These are phyloP conservation scores for Melanogaster broomeanus DNA, from an alignment of 768 basidiomycete genomes.

Conservation along the genomic window DNA sequence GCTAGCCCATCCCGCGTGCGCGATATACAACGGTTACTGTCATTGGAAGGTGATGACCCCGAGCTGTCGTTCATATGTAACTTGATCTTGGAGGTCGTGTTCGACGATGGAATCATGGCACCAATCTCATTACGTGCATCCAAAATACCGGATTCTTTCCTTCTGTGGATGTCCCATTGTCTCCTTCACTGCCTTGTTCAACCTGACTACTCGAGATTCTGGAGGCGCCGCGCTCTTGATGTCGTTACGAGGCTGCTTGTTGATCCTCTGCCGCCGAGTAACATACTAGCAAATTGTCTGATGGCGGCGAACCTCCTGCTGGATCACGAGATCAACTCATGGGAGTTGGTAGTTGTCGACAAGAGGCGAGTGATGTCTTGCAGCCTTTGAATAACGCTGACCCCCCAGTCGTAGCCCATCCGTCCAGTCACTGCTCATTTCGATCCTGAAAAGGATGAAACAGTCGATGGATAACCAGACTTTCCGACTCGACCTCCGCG, in stretches of 20 bases:
- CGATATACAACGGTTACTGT: slow-evolving; percentile 3
- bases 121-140: neutral
- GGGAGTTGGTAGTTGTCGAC: slow-evolving; percentile 1
- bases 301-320: slow-evolving; percentile 4
- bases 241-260: slow-evolving; percentile 1
- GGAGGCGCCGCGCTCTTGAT: slow-evolving; percentile 3
- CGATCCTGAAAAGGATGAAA: slow-evolving; percentile 2
- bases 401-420: neutral
- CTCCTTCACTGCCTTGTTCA: slow-evolving; percentile 4
- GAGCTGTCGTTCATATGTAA: slow-evolving; percentile 8
- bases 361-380: slow-evolving; percentile 1
- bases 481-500: neutral
- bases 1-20: neutral
- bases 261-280: slow-evolving; percentile 1
- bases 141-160: slow-evolving; percentile 4
- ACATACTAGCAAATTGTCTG: slow-evolving; percentile 6
- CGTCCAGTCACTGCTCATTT: neutral
- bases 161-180: slow-evolving; percentile 6
- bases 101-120: neutral
- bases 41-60: neutral
- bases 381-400: neutral
- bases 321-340: slow-evolving; percentile 2
- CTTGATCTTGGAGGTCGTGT: neutral
- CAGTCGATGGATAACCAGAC: neutral
- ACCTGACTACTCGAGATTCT: neutral